phyloP scores from a whole-genome alignment of 176 grass and related monocot species.

The Phoenix dactylifera region DNA sequence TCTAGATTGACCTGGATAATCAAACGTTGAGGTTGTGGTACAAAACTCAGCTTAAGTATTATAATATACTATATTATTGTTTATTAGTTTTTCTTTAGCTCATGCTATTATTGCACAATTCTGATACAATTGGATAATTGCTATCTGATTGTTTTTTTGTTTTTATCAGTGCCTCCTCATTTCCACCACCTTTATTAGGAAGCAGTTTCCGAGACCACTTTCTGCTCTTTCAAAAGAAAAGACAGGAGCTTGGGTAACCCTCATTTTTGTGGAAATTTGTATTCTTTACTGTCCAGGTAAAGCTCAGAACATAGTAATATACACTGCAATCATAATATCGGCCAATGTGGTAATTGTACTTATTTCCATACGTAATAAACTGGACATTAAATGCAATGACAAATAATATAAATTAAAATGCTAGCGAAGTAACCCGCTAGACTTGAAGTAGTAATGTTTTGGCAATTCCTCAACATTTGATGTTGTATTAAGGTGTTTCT shows the following conservation, averaged over 20 bases:
- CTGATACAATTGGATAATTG: constrained; percentile 1
- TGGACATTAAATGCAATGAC: too few relatives aligned
- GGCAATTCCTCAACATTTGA: too few relatives aligned
- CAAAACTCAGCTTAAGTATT: too few relatives aligned
- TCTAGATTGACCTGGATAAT: too few relatives aligned
- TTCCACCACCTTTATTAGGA: constrained; percentile 38
- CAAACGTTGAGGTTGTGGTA: too few relatives aligned
- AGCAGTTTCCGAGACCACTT: constrained; percentile 50
- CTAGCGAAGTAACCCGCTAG: neutral
- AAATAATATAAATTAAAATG: neutral
- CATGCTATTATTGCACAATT: too few relatives aligned
- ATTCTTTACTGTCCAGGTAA: constrained; percentile 75
- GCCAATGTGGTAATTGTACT: too few relatives aligned
- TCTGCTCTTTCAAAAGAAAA: constrained; percentile 55
- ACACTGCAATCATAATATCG: neutral
- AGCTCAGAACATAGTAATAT: neutral
- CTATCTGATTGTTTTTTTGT: constrained; percentile 41
- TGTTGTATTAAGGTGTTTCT: too few relatives aligned
- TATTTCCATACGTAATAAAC: too few relatives aligned
- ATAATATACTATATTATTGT: too few relatives aligned
- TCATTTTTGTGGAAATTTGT: constrained; percentile 77
- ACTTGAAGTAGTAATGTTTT: too few relatives aligned
- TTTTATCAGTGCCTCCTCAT: constrained; percentile 66
- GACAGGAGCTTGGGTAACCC: constrained; percentile 59
- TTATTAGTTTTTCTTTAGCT: too few relatives aligned